Base-by-base conservation (phyloP, 1,284 basidiomycete species). In the Inonotus hispidus region DNA sequence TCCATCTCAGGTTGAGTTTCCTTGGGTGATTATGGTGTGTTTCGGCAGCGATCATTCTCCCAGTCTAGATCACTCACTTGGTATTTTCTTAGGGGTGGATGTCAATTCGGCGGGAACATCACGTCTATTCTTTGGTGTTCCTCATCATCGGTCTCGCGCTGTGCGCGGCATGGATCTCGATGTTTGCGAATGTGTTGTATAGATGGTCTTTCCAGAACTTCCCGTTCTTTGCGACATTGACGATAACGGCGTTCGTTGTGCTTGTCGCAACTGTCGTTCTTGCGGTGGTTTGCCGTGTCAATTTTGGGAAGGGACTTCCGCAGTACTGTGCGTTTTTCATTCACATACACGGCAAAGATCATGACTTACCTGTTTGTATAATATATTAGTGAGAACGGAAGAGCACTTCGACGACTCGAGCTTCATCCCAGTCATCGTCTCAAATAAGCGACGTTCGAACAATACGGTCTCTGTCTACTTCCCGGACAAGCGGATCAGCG, bases 191-290 rank as follows among this genome's bases (percentile, higher is more conserved):
- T 25, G 19, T 57, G 0, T 41, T 66, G 2, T 70, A 68, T 56
- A 62, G 58, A 32, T 63, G 67, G 53, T 64, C 64, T 3, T 67
- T 70, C 65, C 58, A 64, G 50, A 66, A 65, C 39, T 70, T 67
- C 67, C 50, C 64, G 4, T 69, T 69, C 64, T 70, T 70, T 57
- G 67, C 65, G 11, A 63, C 65, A 13, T 53, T 68, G 23, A 65
- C 62, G 38, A 56, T 63, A 25, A 56, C 64, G 23, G 64, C 66
- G 13, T 60, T 66, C 27, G 52, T 63, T 23, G 39, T 69, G 38
- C 64, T 66, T 14, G 54, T 65, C 2, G 25, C 58, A 13, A 63
- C 65, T 1, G 50, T 69, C 49, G 62, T 61, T 14, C 63, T 70
- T 29, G 69, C 63, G 2, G 38, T 68, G 50, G 38, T 64, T 4